A percentile compares a stretch with the other conserved stretches of the same genome.
These are phyloP conservation scores for Rubus idaeus DNA, from an alignment of 306 rosid species.

Conservation along the genomic window DNA sequence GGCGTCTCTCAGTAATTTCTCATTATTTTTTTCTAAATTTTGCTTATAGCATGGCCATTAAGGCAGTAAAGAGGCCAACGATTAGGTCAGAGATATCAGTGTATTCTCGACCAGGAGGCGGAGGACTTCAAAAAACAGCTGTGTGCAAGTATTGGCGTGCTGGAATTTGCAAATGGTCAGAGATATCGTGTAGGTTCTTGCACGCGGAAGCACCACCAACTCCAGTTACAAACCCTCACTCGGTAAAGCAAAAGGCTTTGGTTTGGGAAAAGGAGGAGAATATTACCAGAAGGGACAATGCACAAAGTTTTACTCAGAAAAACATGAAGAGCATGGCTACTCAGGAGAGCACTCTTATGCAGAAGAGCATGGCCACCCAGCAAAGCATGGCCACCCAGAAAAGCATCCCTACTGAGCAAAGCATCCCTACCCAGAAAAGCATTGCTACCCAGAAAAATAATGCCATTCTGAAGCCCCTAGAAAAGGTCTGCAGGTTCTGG, in stretches of 20 bases:
- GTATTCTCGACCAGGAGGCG: background rate
- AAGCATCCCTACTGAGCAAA: background rate
- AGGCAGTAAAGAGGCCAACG: background rate
- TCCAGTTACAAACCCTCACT: background rate
- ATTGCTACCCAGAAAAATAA: background rate
- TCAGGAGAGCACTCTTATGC: background rate
- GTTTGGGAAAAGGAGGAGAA: background rate
- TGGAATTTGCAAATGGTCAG: background rate
- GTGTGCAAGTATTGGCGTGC: constrained; percentile 1
- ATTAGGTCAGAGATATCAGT: background rate
- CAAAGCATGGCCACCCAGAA: background rate
- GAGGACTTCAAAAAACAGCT: background rate
- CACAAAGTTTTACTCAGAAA: background rate
- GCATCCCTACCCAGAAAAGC: background rate
- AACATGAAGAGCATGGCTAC: background rate
- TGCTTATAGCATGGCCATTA: constrained; percentile 15
- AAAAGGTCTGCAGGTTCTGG: constrained; percentile 39
- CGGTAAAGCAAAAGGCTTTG: background rate
- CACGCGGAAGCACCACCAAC: background rate
- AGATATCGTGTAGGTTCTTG: background rate
- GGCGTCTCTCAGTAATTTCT: background rate
- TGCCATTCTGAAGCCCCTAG: background rate
- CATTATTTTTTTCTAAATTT: background rate
- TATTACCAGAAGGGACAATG: background rate
- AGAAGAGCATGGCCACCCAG: background rate